Evolutionary conservation across 805 yeast genomes (phyloP).

Genomic region (Metschnikowia similis): DNA sequence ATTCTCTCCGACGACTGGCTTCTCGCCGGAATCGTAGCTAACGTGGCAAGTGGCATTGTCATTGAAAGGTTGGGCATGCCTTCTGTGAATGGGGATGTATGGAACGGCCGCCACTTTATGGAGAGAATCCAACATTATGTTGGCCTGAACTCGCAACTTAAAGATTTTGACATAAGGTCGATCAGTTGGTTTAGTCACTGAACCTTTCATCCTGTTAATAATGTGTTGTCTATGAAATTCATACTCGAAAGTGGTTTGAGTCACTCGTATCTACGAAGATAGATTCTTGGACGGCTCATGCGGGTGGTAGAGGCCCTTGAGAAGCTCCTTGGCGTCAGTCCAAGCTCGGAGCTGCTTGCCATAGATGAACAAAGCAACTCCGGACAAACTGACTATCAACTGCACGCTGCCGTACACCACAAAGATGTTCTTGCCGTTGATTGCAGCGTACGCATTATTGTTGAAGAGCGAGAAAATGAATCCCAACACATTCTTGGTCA

Average conservation of each 20-base stretch:
- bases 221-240: too few species aligned
- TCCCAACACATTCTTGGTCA: constrained; percentile 52
- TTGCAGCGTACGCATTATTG: constrained; percentile 37
- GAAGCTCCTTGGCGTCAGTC: constrained; percentile 46
- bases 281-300: not conserved
- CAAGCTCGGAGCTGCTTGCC: constrained; percentile 50
- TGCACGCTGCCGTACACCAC: constrained; percentile 52
- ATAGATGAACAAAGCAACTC: constrained; percentile 49
- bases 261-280: too few species aligned
- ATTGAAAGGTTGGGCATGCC: constrained; percentile 83
- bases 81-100: constrained; percentile 31
- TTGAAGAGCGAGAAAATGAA: constrained; percentile 56
- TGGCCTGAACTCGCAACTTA: constrained; percentile 12
- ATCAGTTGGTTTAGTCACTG: not conserved
- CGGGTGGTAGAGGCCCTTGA: constrained; percentile 31
- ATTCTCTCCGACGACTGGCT: constrained; percentile 47
- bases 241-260: too few species aligned
- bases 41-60: constrained; percentile 74
- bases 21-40: constrained; percentile 62
- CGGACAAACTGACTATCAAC: constrained; percentile 43
- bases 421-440: constrained; percentile 46
- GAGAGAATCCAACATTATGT: constrained; percentile 43
- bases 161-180: not conserved
- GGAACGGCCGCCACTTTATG: constrained; percentile 58
- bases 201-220: not conserved